A percentile compares a stretch with the other conserved stretches of the same genome.
phyloP scores from a whole-genome alignment of 768 basidiomycete genomes.

The Pleurotus salmoneostramineus region DNA sequence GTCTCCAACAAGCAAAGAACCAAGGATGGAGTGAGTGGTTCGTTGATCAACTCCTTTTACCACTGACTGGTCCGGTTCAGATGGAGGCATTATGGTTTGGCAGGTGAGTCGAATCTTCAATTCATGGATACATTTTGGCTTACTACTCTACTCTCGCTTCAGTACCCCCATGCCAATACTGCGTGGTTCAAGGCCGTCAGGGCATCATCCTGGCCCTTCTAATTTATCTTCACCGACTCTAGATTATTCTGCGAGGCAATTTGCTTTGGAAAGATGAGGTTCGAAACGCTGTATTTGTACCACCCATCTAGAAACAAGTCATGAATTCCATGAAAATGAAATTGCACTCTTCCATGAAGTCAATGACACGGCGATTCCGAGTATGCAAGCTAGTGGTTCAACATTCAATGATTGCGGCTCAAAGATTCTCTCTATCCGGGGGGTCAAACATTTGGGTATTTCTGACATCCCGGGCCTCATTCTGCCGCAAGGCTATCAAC shows the following conservation, averaged over 20 bases:
- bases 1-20: slow-evolving; percentile 13
- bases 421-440: too few relatives aligned
- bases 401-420: too few relatives aligned
- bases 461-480: too few relatives aligned
- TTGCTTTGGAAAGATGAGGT: not conserved
- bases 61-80: slow-evolving; percentile 10
- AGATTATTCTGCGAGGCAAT: not conserved
- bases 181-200: slow-evolving; percentile 38
- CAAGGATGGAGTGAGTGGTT: slow-evolving; percentile 2
- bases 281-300: too few relatives aligned
- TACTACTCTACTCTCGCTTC: not conserved
- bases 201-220: slow-evolving; percentile 6
- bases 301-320: too few relatives aligned
- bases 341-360: too few relatives aligned
- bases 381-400: too few relatives aligned
- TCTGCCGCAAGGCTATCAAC: too few relatives aligned
- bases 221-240: not conserved
- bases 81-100: slow-evolving; percentile 28
- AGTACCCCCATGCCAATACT: slow-evolving; percentile 38
- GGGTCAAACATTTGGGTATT: too few relatives aligned
- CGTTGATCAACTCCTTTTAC: not conserved
- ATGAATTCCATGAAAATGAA: too few relatives aligned
- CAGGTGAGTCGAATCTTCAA: slow-evolving; percentile 15
- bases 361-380: too few relatives aligned
- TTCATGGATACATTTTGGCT: not conserved